Conservation (phyloP, 148 eudicot species). For the Vaccinium vitisidaea region DNA sequence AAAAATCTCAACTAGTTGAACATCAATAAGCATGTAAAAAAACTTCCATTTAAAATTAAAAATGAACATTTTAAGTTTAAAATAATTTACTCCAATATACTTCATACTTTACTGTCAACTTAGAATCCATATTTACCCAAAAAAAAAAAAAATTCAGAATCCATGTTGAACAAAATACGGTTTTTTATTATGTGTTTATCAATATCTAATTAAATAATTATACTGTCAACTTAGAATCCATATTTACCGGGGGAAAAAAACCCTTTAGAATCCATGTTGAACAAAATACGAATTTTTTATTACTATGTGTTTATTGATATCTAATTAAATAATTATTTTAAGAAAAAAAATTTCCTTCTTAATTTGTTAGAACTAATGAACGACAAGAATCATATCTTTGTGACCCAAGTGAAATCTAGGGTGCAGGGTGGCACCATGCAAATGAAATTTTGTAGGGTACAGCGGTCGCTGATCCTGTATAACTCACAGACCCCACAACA, state of each 20-base stretch:
- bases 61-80: no score
- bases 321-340: no score
- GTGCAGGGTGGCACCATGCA: not conserved
- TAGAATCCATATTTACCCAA: no score
- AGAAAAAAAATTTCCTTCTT: no score
- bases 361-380: not conserved
- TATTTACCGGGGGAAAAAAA: no score
- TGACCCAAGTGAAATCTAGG: not conserved
- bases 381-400: constrained; percentile 4
- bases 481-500: not conserved
- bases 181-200: not conserved
- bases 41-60: no score
- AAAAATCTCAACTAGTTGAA: no score
- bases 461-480: not conserved
- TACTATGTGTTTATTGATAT: no score
- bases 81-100: no score
- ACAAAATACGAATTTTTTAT: no score
- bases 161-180: not conserved
- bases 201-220: not conserved
- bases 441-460: not conserved
- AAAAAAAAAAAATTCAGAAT: no score
- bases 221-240: not conserved
- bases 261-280: not conserved
- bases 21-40: no score
- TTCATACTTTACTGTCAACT: not conserved